A percentile compares a stretch with the other conserved stretches of the same genome.
Conservation (phyloP, 2,329 filamentous ascomycete species). For the Cryoendolithus antarcticus region DNA sequence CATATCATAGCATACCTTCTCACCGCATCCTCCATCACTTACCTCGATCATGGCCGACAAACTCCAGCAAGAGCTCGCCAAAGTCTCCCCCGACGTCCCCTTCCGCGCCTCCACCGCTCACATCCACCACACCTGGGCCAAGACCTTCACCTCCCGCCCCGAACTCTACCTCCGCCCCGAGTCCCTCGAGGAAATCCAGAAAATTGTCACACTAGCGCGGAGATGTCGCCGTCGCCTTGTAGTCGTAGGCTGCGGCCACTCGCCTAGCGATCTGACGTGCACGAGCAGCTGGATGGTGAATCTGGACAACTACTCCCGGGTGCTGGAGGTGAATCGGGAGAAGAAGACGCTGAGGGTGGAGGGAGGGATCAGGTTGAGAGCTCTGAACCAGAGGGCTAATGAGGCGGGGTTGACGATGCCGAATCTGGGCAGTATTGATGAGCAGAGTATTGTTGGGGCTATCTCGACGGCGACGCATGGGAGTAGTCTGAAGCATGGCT, state of each 20-base stretch:
- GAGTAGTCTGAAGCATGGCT: conserved; percentile 68
- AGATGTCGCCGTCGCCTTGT: conserved; percentile 70
- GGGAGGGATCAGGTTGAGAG: conserved; percentile 73
- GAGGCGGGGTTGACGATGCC: conserved; percentile 70
- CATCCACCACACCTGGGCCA: conserved; percentile 85
- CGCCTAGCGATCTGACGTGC: conserved; percentile 81
- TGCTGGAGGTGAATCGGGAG: conserved; percentile 57
- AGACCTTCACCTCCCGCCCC: conserved; percentile 77
- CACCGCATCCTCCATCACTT: not conserved
- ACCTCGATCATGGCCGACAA: conserved; percentile 10
- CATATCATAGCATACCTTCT: too few relatives aligned
- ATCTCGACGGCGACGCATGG: conserved; percentile 92
- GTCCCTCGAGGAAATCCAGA: conserved; percentile 68
- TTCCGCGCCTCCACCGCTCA: conserved; percentile 66
- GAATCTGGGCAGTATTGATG: conserved; percentile 88
- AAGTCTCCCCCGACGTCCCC: conserved; percentile 50
- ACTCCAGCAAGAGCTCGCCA: conserved; percentile 43
- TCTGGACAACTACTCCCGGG: conserved; percentile 66
- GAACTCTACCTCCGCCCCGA: conserved; percentile 85
- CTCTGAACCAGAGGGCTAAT: conserved; percentile 63
- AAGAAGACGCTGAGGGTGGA: conserved; percentile 62
- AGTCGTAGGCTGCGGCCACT: conserved; percentile 83
- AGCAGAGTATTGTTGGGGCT: conserved; percentile 83
- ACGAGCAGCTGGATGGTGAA: conserved; percentile 92
- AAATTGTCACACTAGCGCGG: conserved; percentile 67